A percentile compares a stretch with the other conserved stretches of the same genome.
These are phyloP conservation scores for Pyronema domesticum DNA, from an alignment of 495 filamentous ascomycete genomes.

Conservation along the genomic window DNA sequence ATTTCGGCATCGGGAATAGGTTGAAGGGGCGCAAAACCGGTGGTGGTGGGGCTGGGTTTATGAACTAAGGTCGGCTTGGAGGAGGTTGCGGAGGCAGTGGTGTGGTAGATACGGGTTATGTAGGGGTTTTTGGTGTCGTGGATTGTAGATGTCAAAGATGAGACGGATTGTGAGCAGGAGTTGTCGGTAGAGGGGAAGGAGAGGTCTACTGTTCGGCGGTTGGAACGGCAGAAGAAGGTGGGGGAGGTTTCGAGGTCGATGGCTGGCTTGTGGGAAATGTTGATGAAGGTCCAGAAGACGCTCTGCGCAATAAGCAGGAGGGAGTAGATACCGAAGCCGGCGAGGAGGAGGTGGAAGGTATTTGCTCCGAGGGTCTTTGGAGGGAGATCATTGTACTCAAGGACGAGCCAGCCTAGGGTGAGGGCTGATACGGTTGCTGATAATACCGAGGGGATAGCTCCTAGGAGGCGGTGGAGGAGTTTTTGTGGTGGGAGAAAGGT, in stretches of 20 bases:
- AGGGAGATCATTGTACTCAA: neutral
- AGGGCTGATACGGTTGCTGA: neutral
- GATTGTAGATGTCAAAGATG: neutral
- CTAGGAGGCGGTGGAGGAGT: neutral
- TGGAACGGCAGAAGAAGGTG: too few relatives aligned
- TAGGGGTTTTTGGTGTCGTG: neutral
- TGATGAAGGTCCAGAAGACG: slow-evolving; percentile 2
- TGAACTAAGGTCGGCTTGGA: neutral
- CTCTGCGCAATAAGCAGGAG: neutral
- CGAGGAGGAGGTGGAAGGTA: neutral
- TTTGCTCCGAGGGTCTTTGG: neutral
- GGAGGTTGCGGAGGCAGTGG: neutral
- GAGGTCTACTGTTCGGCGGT: too few relatives aligned
- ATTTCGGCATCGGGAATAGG: neutral
- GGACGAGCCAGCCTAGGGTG: neutral
- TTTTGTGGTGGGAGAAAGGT: neutral
- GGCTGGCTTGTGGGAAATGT: neutral
- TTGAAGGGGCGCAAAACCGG: neutral
- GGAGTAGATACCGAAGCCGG: neutral
- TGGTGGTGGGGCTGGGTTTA: neutral
- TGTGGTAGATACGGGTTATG: neutral
- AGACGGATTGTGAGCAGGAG: too few relatives aligned
- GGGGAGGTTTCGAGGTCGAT: too few relatives aligned
- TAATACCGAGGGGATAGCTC: neutral
- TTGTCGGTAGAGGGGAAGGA: too few relatives aligned